A percentile compares a stretch with the other conserved stretches of the same genome.
These are phyloP conservation scores for Arctostaphylos glauca DNA, from an alignment of 148 eudicot species.

Conservation along the genomic window DNA sequence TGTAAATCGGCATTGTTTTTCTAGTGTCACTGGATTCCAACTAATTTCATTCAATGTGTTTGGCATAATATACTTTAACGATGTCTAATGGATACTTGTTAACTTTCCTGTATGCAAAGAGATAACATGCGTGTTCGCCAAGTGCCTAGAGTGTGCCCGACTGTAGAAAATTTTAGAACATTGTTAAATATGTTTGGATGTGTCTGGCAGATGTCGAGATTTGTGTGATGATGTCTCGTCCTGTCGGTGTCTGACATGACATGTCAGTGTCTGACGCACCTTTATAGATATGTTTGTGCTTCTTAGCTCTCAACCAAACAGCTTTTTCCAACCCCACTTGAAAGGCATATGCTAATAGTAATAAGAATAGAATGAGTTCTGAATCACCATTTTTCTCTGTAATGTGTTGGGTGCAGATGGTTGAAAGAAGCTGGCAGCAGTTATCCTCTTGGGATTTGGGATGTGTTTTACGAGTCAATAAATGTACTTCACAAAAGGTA, in stretches of 20 bases:
- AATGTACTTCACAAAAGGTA: slow-evolving; percentile 8
- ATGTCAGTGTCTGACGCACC: not conserved
- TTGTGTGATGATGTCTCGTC: not conserved
- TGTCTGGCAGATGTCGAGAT: not conserved
- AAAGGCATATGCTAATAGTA: not conserved
- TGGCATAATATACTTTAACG: not conserved
- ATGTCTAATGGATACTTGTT: not conserved
- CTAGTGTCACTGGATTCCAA: not conserved
- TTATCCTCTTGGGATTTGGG: not conserved
- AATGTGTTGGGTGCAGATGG: slow-evolving; percentile 12
- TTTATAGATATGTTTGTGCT: not conserved
- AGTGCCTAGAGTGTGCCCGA: not conserved
- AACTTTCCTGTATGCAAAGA: not conserved
- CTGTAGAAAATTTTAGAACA: not conserved
- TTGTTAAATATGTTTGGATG: not conserved
- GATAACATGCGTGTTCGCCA: not conserved
- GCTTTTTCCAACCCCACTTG: not conserved
- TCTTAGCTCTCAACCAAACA: not conserved
- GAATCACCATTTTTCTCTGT: not conserved
- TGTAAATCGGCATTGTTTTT: not conserved
- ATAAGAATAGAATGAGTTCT: not conserved
- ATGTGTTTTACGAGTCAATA: slow-evolving; percentile 6
- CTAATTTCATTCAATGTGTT: not conserved
- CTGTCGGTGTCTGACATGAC: not conserved
- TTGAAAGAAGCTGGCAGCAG: slow-evolving; percentile 6